Conservation (phyloP, 2,329 filamentous ascomycete species). For the Leptodontidium sp. region DNA sequence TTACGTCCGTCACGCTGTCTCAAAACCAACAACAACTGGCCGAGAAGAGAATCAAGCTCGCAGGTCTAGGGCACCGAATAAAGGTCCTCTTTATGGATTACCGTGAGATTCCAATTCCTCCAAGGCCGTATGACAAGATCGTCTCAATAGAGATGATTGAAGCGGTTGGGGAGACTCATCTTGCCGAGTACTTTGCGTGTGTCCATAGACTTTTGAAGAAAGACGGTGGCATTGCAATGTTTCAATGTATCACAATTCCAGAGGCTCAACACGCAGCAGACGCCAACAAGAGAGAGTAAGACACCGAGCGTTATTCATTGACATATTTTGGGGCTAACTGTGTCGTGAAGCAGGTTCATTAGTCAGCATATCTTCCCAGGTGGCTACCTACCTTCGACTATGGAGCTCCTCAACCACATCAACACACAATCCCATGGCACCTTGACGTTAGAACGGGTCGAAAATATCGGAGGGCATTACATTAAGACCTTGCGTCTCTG, state of each 20-base stretch:
- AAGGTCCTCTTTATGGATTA: slow-evolving; percentile 13
- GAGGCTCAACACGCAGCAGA: slow-evolving; percentile 10
- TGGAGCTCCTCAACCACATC: slow-evolving; percentile 14
- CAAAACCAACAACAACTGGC: slow-evolving; percentile 11
- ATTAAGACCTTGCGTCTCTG: slow-evolving; percentile 12
- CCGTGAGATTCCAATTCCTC: neutral
- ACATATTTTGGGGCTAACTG: neutral
- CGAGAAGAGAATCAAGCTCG: slow-evolving; percentile 8
- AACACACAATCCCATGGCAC: slow-evolving; percentile 6
- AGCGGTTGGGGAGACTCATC: slow-evolving; percentile 10
- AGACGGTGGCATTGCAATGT: slow-evolving; percentile 15
- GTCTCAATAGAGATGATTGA: slow-evolving; percentile 14
- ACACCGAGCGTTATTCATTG: neutral
- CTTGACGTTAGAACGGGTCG: slow-evolving; percentile 3
- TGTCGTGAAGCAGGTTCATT: neutral
- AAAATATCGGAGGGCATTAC: slow-evolving; percentile 12
- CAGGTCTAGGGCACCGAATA: neutral
- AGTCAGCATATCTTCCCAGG: slow-evolving; percentile 13
- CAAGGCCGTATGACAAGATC: slow-evolving; percentile 11
- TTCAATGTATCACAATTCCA: slow-evolving; percentile 14
- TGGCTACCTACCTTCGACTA: slow-evolving; percentile 12
- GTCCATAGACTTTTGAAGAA: slow-evolving; percentile 6
- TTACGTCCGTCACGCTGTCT: slow-evolving; percentile 7
- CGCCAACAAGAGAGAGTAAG: slow-evolving; percentile 10
- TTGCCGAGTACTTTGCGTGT: slow-evolving; percentile 6